These are phyloP conservation scores for Laguncularia racemosa DNA, from an alignment of 345 rosid species.

Conservation along the genomic window DNA sequence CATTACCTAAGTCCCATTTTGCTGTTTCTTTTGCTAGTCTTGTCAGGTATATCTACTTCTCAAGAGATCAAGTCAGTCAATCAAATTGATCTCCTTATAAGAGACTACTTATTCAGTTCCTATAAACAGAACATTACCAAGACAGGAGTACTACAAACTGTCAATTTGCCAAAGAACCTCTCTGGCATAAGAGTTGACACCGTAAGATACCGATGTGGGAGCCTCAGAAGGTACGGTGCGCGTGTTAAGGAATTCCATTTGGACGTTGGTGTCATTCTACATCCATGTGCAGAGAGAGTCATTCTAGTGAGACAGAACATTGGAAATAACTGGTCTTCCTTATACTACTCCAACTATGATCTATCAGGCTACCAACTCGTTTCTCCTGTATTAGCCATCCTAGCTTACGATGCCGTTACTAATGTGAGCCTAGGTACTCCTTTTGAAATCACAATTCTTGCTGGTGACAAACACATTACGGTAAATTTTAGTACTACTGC, in stretches of 20 bases:
- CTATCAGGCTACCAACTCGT: conserved; percentile 69
- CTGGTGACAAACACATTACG: conserved; percentile 47
- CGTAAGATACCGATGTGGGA: conserved; percentile 78
- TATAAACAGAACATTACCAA: conserved; percentile 28
- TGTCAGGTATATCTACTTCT: conserved; percentile 13
- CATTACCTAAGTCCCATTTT: conserved; percentile 17
- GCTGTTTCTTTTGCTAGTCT: conserved; percentile 17
- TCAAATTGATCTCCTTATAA: conserved; percentile 62
- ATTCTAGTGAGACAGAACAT: conserved; percentile 61
- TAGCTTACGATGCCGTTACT: conserved; percentile 54
- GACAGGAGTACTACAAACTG: conserved; percentile 52
- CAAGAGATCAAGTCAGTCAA: conserved; percentile 48
- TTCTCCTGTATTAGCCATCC: conserved; percentile 74
- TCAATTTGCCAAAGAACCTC: conserved; percentile 60
- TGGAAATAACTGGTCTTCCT: conserved; percentile 69
- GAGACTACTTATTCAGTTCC: conserved; percentile 66
- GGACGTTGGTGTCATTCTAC: conserved; percentile 47
- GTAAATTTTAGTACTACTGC: conserved; percentile 44
- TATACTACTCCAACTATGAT: conserved; percentile 57
- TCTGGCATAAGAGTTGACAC: conserved; percentile 62
- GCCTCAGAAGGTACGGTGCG: conserved; percentile 81
- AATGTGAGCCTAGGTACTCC: conserved; percentile 34
- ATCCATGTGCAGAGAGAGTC: conserved; percentile 88
- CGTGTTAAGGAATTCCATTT: conserved; percentile 60
- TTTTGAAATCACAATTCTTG: conserved; percentile 46